Percentiles rank a stretch among this genome's conserved stretches.
These are phyloP conservation scores for Russula abietina DNA, from an alignment of 768 basidiomycete species.

Conservation along the genomic window DNA sequence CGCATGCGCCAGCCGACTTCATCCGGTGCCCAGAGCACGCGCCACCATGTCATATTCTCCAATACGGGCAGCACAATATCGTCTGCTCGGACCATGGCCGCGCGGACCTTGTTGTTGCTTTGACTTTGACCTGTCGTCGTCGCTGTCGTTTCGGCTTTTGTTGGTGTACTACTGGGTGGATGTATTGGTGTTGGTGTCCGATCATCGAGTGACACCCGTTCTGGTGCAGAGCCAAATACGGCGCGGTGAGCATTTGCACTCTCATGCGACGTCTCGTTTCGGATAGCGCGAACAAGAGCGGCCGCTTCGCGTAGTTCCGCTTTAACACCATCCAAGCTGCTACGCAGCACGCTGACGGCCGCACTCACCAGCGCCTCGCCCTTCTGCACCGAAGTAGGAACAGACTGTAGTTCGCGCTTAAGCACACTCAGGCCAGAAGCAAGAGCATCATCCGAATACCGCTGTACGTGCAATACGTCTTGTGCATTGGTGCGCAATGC, in stretches of 20 bases:
- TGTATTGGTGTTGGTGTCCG: not conserved
- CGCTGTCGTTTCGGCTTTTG: not conserved
- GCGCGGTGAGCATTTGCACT: conserved; percentile 5
- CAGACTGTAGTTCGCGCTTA: conserved; percentile 3
- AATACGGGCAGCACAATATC: conserved; percentile 9
- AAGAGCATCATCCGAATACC: conserved; percentile 56
- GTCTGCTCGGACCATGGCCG: conserved; percentile 8
- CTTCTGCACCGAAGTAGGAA: conserved; percentile 8
- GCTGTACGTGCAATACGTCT: conserved; percentile 49
- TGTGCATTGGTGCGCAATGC: conserved; percentile 42
- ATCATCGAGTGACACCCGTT: not conserved
- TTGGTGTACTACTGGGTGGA: not conserved
- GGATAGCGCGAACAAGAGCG: not conserved
- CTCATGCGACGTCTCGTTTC: conserved; percentile 1
- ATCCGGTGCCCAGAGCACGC: conserved; percentile 19
- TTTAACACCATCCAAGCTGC: not conserved
- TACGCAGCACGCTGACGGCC: not conserved
- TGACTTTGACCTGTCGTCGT: not conserved
- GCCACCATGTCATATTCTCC: conserved; percentile 17
- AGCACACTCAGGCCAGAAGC: conserved; percentile 39
- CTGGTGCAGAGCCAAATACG: conserved; percentile 10
- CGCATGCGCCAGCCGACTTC: conserved; percentile 22
- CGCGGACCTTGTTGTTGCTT: conserved; percentile 11
- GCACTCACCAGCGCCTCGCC: conserved; percentile 16
- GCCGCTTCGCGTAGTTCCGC: conserved; percentile 12